A percentile compares a stretch with the other conserved stretches of the same genome.
phyloP scores from a whole-genome alignment of 1,284 basidiomycete genomes.

The Pterulicium gracile region DNA sequence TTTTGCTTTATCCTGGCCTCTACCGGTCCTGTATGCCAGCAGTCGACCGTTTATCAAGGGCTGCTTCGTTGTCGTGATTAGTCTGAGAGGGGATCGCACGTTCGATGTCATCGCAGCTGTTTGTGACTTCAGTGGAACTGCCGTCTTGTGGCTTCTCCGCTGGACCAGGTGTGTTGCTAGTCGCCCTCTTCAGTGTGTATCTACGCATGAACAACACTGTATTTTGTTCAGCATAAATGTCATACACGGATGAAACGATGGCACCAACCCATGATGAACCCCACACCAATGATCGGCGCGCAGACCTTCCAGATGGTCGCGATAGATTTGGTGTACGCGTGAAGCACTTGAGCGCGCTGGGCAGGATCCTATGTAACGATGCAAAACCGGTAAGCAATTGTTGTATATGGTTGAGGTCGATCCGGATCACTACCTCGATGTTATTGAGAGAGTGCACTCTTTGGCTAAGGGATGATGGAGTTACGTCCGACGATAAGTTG shows the following conservation, averaged over 20 bases:
- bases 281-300: constrained; percentile 47
- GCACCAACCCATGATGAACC: constrained; percentile 45
- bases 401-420: constrained; percentile 5
- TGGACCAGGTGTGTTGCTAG: constrained; percentile 9
- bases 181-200: constrained; percentile 53
- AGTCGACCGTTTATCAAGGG: background rate
- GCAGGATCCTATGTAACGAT: constrained; percentile 30
- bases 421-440: constrained; percentile 31
- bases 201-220: constrained; percentile 41
- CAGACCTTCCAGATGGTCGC: constrained; percentile 64
- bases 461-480: constrained; percentile 43
- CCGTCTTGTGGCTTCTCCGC: constrained; percentile 7
- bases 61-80: background rate
- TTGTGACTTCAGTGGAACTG: background rate
- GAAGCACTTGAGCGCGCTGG: constrained; percentile 40
- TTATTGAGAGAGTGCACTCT: constrained; percentile 40
- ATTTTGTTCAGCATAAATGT: background rate
- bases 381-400: background rate
- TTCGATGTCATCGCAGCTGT: background rate
- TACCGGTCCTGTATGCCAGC: background rate
- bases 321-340: constrained; percentile 63
- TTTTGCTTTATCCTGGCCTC: background rate
- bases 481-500: constrained; percentile 35
- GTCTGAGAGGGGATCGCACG: background rate
- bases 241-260: background rate